Percentiles rank a stretch among this genome's conserved stretches.
Evolutionary conservation across 129 eudicot species (phyloP).

Genomic region (Flaveria brownii): DNA sequence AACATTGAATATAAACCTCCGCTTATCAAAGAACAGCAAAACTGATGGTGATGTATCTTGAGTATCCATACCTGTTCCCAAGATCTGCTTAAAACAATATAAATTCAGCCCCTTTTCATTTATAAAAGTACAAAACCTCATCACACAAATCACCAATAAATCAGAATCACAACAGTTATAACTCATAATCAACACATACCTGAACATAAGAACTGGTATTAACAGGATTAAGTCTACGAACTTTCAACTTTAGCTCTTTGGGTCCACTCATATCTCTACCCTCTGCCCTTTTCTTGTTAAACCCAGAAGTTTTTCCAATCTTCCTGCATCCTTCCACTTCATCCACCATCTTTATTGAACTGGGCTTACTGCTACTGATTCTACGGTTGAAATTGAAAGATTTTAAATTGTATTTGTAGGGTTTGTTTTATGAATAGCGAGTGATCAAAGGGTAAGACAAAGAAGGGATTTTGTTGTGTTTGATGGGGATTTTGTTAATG

Average conservation of each 20-base stretch:
- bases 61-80: constrained; percentile 99
- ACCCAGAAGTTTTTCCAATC: constrained; percentile 36
- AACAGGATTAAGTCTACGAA: constrained; percentile 59
- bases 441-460: constrained; percentile 2
- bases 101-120: neutral
- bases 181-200: constrained; percentile 39
- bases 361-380: constrained; percentile 16
- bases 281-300: constrained; percentile 69
- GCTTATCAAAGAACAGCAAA: constrained; percentile 86
- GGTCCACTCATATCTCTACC: constrained; percentile 72
- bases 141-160: neutral
- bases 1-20: constrained; percentile 86
- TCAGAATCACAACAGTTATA: no score
- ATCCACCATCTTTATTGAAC: constrained; percentile 30
- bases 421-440: constrained; percentile 38
- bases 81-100: constrained; percentile 41
- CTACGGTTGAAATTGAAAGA: constrained; percentile 31
- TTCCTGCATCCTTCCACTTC: constrained; percentile 33
- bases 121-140: constrained; percentile 34
- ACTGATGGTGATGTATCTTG: constrained; percentile 95
- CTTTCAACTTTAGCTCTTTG: constrained; percentile 56
- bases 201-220: constrained; percentile 76
- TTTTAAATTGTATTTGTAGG: constrained; percentile 10
- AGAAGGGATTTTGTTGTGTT: neutral
- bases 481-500: constrained; percentile 14